Evolutionary conservation across 2,329 filamentous ascomycete species (phyloP), one percentile per base, ranked within the genome.

Genomic region (Xylariales sp.): DNA sequence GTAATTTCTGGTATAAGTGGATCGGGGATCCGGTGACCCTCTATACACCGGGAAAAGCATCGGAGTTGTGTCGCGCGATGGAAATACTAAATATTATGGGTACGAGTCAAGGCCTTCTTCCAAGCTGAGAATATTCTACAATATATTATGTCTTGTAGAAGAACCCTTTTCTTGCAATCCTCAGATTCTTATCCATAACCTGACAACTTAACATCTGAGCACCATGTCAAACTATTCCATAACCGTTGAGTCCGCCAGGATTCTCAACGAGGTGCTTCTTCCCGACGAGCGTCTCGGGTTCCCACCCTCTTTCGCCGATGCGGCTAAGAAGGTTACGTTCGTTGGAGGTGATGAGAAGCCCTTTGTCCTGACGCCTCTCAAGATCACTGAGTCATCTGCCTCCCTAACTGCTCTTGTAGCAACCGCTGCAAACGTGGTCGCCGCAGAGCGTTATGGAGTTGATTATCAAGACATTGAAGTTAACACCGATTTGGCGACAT

Each of bases 391-490:
- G 40, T 49, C 48, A 12, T 56, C 54, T 44, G 34, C 55, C 4
- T 54, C 54, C 6, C 42, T 58, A 5, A 57, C 54, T 54, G 55
- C 47, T 5, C 48, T 58, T 2, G 49, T 56, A 0, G 53, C 51
- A 4, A 52, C 52, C 2, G 53, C 54, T 29, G 55, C 53, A 19
- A 56, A 55, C 37, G 42, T 45, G 27, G 51, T 58, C 37, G 43
- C 42, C 2, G 23, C 40, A 6, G 39, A 45, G 28, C 48, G 55
- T 2, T 55, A 46, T 13, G 42, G 38, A 17, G 17, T 51, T 6
- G 27, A 39, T 5, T n/a, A n/a, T n/a, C 55, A 58, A 16, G 33
- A 38, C 1, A 52, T 54, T 20, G 40, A 47, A 5, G 47, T 58
- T 2, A 52, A 49, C 38, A 58, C 53, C 44, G 53, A 58, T 23